A percentile compares a stretch with the other conserved stretches of the same genome.
phyloP scores from a whole-genome alignment of 176 grass and related monocot species.

The Bothriochloa decipiens region DNA sequence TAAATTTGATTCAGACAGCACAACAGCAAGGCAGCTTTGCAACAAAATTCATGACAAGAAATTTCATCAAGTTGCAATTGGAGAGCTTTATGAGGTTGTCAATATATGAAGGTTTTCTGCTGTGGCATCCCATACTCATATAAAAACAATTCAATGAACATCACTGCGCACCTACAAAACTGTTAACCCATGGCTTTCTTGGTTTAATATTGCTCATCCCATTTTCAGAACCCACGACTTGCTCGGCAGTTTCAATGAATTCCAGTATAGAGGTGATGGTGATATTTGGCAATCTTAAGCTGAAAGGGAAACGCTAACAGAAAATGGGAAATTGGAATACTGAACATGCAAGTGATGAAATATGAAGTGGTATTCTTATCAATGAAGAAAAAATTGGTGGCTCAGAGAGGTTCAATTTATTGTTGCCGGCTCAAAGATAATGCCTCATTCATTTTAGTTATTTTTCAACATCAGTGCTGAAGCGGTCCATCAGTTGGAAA shows the following conservation, averaged over 20 bases:
- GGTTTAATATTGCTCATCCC: not conserved
- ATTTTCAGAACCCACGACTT: conserved; percentile 31
- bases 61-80: not conserved
- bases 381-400: not conserved
- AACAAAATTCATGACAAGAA: not conserved
- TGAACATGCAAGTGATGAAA: conserved; percentile 31
- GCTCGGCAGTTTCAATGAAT: conserved; percentile 15
- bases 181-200: conserved; percentile 10
- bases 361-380: conserved; percentile 12
- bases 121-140: not conserved
- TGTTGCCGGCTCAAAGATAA: conserved; percentile 20
- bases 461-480: conserved; percentile 12
- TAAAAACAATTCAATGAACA: conserved; percentile 25
- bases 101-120: not conserved
- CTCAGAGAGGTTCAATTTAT: conserved; percentile 14
- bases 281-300: conserved; percentile 27
- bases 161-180: conserved; percentile 19
- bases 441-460: not conserved
- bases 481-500: conserved; percentile 35
- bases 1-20: conserved; percentile 13
- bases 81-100: not conserved
- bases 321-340: conserved; percentile 1
- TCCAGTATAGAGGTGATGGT: not conserved
- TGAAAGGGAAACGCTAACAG: conserved; percentile 39
- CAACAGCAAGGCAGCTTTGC: not conserved